phyloP scores from a whole-genome alignment of 192 early-diverging fungal species.

The Pilobolus umbonatus region DNA sequence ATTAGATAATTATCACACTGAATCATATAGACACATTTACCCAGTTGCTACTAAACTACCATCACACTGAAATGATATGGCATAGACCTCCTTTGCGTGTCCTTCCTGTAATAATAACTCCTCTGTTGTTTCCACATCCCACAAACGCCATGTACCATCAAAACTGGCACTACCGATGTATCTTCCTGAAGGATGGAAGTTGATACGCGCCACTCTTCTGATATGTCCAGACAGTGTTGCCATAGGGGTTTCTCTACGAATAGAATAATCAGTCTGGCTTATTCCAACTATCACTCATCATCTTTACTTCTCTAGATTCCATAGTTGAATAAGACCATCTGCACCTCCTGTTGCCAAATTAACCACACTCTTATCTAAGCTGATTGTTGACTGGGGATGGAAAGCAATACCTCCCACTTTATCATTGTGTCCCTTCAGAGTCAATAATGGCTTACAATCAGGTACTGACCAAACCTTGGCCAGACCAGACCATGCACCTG shows the following conservation, averaged over 20 bases:
- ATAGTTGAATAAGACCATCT: conserved; percentile 74
- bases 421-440: conserved; percentile 71
- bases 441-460: conserved; percentile 48
- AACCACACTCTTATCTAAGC: conserved; percentile 45
- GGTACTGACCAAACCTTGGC: conserved; percentile 89
- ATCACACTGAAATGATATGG: conserved; percentile 87
- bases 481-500: conserved; percentile 80
- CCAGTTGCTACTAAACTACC: conserved; percentile 86
- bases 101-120: conserved; percentile 92
- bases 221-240: conserved; percentile 76
- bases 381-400: conserved; percentile 74
- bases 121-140: conserved; percentile 74
- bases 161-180: conserved; percentile 70
- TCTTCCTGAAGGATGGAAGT: conserved; percentile 85
- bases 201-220: conserved; percentile 77
- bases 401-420: conserved; percentile 86
- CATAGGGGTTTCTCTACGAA: conserved; percentile 58
- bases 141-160: conserved; percentile 95
- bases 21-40: conserved; percentile 39
- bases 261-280: background rate
- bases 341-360: conserved; percentile 85
- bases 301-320: conserved; percentile 73
- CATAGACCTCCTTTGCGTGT: conserved; percentile 91
- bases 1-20: background rate
- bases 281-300: conserved; percentile 33